These are phyloP conservation scores for Rosa persica DNA, from an alignment of 306 rosid genomes.

Conservation along the genomic window DNA sequence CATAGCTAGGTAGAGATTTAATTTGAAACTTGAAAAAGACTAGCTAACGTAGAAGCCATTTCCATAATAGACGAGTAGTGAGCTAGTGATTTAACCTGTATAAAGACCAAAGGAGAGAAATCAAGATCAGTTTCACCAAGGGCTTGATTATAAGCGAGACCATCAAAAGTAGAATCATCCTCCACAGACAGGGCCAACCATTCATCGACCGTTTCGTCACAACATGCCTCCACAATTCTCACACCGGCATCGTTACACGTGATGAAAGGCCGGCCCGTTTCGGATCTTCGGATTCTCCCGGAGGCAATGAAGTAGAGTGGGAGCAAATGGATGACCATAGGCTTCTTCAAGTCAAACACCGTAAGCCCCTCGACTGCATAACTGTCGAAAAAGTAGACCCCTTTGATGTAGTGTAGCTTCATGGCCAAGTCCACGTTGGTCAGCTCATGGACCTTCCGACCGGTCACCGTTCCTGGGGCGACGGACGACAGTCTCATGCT, in stretches of 20 bases:
- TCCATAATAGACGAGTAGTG: no score
- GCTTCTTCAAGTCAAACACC: slow-evolving; percentile 42
- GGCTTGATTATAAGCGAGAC: slow-evolving; percentile 43
- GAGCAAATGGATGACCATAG: slow-evolving; percentile 49
- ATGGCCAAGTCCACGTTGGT: slow-evolving; percentile 56
- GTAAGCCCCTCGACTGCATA: slow-evolving; percentile 50
- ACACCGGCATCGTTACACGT: slow-evolving; percentile 82
- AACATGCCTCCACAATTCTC: slow-evolving; percentile 51
- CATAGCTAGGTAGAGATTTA: no score
- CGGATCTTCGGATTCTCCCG: slow-evolving; percentile 56
- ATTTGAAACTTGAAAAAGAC: no score
- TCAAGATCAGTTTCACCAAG: slow-evolving; percentile 67
- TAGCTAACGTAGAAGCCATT: no score
- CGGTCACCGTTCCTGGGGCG: slow-evolving; percentile 55
- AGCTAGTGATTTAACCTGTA: slow-evolving; percentile 46
- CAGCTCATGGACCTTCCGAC: slow-evolving; percentile 32
- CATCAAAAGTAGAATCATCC: slow-evolving; percentile 16
- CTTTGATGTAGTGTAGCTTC: slow-evolving; percentile 68
- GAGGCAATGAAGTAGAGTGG: slow-evolving; percentile 41
- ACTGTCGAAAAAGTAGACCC: slow-evolving; percentile 50
- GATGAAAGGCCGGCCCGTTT: slow-evolving; percentile 43
- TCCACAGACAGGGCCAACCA: slow-evolving; percentile 39
- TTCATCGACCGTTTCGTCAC: slow-evolving; percentile 39
- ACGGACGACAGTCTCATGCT: slow-evolving; percentile 48
- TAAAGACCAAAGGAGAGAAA: slow-evolving; percentile 65